These are phyloP conservation scores for cucumber (Cucumis sativus) DNA, from an alignment of 306 rosid species.

Conservation along the genomic window DNA sequence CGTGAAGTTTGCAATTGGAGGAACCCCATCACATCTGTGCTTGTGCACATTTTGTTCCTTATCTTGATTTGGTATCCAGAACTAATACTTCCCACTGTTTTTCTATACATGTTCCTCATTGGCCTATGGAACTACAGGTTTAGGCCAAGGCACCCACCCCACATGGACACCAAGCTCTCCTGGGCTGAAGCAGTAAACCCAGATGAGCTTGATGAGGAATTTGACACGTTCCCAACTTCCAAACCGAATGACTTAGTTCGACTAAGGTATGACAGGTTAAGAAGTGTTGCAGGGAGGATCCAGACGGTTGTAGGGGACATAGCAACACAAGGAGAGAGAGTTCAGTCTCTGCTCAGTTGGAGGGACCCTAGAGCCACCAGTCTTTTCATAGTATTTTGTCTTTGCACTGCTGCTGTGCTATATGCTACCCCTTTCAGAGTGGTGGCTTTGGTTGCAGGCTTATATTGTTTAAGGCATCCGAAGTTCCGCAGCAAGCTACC, in stretches of 20 bases:
- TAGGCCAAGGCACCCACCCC: slow-evolving; percentile 61
- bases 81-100: slow-evolving; percentile 73
- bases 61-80: slow-evolving; percentile 81
- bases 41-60: slow-evolving; percentile 65
- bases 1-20: slow-evolving; percentile 75
- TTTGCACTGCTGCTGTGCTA: slow-evolving; percentile 58
- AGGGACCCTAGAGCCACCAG: slow-evolving; percentile 87
- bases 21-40: slow-evolving; percentile 59
- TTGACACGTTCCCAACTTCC: slow-evolving; percentile 84
- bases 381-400: slow-evolving; percentile 53
- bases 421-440: slow-evolving; percentile 63
- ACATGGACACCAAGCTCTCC: slow-evolving; percentile 80
- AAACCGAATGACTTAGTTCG: slow-evolving; percentile 50
- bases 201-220: slow-evolving; percentile 91
- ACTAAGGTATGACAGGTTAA: slow-evolving; percentile 76
- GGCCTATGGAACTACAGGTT: slow-evolving; percentile 88
- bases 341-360: slow-evolving; percentile 79
- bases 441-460: slow-evolving; percentile 60
- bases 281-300: slow-evolving; percentile 88
- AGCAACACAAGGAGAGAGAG: slow-evolving; percentile 93
- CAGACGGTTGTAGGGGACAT: slow-evolving; percentile 91
- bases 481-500: slow-evolving; percentile 76
- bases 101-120: slow-evolving; percentile 86
- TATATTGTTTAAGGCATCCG: slow-evolving; percentile 66
- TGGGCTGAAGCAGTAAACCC: slow-evolving; percentile 80